Percentiles rank a stretch among this genome's conserved stretches.
Evolutionary conservation across 805 yeast genomes (phyloP).

Genomic region (Candida lessepsii): DNA sequence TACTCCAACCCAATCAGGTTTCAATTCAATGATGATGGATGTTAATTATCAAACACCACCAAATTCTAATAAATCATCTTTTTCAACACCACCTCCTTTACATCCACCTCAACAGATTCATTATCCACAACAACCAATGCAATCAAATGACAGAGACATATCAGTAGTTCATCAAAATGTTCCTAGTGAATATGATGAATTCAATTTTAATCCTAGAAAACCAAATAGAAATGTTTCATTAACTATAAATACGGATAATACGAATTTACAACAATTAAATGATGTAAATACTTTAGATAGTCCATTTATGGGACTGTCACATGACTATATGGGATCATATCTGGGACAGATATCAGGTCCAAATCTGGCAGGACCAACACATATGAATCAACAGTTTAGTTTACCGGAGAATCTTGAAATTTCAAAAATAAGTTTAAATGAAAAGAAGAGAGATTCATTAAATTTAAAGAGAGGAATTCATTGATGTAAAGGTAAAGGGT

Average conservation of each 20-base stretch:
- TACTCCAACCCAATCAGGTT: constrained; percentile 20
- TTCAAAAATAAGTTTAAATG: constrained; percentile 36
- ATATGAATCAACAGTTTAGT: constrained; percentile 1
- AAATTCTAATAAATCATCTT: constrained; percentile 31
- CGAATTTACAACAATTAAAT: constrained; percentile 26
- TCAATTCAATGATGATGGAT: constrained; percentile 33
- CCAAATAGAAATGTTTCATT: constrained; percentile 24
- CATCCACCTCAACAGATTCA: constrained; percentile 10
- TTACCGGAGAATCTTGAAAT: constrained; percentile 18
- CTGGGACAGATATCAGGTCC: background rate
- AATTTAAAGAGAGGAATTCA: constrained; percentile 46
- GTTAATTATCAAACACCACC: constrained; percentile 44
- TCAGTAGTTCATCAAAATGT: constrained; percentile 10
- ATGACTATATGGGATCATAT: constrained; percentile 26
- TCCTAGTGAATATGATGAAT: constrained; percentile 31
- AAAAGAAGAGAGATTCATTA: constrained; percentile 45
- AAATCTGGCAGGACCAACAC: constrained; percentile 1
- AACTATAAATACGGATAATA: constrained; percentile 38
- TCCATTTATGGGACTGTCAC: constrained; percentile 42
- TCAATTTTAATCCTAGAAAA: constrained; percentile 22
- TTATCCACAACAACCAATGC: constrained; percentile 8
- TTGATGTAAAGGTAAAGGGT: constrained; percentile 18
- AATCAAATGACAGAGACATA: background rate
- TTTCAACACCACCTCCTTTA: constrained; percentile 17
- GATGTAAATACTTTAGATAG: constrained; percentile 32